These are phyloP conservation scores for Geosiphon pyriformis DNA, from an alignment of 192 early-diverging fungal species.

Conservation along the genomic window DNA sequence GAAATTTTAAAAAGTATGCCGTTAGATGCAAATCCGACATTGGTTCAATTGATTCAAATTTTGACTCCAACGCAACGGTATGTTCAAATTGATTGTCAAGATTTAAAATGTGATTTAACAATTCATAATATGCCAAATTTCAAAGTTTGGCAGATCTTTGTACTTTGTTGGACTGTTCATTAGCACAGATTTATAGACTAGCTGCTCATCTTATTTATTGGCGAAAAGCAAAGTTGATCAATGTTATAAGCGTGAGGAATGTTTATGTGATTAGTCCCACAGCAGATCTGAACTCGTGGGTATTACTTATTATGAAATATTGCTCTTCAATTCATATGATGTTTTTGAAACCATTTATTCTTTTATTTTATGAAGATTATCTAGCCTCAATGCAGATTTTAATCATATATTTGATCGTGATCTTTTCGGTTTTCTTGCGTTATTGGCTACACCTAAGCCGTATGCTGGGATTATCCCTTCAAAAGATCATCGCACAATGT, in stretches of 20 bases:
- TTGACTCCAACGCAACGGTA: constrained; percentile 77
- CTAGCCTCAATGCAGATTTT: constrained; percentile 22
- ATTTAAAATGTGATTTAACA: no score
- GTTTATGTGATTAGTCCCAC: constrained; percentile 74
- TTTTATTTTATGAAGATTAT: constrained; percentile 10
- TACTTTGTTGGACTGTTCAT: constrained; percentile 82
- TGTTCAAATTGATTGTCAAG: no score
- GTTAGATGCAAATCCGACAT: constrained; percentile 75
- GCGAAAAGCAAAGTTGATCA: constrained; percentile 86
- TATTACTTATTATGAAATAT: neutral
- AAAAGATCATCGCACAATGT: constrained; percentile 60
- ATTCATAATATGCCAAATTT: no score
- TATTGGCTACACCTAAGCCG: constrained; percentile 58
- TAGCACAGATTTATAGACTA: constrained; percentile 84
- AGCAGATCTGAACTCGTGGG: constrained; percentile 55
- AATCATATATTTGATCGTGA: constrained; percentile 38
- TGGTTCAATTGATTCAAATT: constrained; percentile 85
- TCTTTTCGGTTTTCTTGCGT: constrained; percentile 39
- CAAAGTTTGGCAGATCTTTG: constrained; percentile 74
- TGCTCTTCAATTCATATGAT: neutral
- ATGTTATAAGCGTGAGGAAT: constrained; percentile 68
- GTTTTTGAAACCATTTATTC: neutral
- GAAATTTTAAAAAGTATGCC: constrained; percentile 75
- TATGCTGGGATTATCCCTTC: constrained; percentile 45
- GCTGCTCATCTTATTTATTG: constrained; percentile 92